Base-by-base conservation (phyloP, 805 yeast species). In the Candida schatavii region DNA sequence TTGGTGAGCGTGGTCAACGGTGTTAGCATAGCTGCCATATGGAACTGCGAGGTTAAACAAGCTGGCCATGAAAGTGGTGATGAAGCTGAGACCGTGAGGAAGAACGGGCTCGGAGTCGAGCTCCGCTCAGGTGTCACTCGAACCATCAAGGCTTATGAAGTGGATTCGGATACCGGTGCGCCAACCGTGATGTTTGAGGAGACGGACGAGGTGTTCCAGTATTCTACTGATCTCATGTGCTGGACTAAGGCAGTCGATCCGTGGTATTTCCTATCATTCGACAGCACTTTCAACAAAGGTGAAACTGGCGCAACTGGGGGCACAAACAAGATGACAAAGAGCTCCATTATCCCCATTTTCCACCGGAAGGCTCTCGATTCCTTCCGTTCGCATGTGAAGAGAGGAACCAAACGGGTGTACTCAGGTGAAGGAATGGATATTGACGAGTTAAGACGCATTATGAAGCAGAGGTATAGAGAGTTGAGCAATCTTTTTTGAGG, bases 191-290 rank as follows among this genome's bases (percentile, higher is more conserved):
- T 66, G 21, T 44, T 78, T 29, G 66, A 62, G 4, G 50, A 47
- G 22, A 43, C 53, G 3, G 49, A 54, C 28, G 70, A 69, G 29
- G 68, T 73, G 0, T 80, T 59, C 51, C 49, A 56, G 10, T 81
- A 65, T 49, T 70, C 75, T 5, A n/a, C 44, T 1, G 65, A 58
- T 4, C 48, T 81, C 42, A 60, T 55, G 41, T 54, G 60, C 9
- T 81, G 87, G 87, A 55, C 63, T 1, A 70, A 61, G 43, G 52
- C 70, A 0, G 44, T 78, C 17, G 84, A 81, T 40, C 57, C 72
- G 18, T 70, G 74, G 75, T 66, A 66, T 35, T 61, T 45, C 35
- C 36, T 43, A 18, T 46, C 45, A 4, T 25, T 43, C 5, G 22
- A 29, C 9, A 3, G 11, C 4, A 23, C 27, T 11, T 7, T 7